A percentile compares a stretch with the other conserved stretches of the same genome.
Conservation (phyloP, 495 filamentous ascomycete species). For the Aspergillus hancockii region DNA sequence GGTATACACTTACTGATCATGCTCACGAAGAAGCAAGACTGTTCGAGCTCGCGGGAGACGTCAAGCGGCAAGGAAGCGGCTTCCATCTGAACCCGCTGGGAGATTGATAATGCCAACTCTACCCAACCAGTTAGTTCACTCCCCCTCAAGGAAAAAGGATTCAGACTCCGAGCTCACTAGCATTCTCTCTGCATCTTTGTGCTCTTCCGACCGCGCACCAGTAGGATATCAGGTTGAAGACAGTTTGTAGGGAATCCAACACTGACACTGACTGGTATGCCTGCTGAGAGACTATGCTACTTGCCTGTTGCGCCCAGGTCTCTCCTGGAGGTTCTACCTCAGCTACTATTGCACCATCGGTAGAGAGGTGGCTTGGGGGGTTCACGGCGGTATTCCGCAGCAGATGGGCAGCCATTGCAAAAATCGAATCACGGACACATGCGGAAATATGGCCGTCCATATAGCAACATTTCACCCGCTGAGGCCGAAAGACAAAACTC, state of each 20-base stretch:
- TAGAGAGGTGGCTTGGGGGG: background rate
- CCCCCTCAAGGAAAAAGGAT: background rate
- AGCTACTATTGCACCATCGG: background rate
- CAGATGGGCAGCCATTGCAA: slow-evolving; percentile 1
- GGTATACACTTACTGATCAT: slow-evolving; percentile 1
- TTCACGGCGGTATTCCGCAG: background rate
- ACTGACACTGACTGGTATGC: background rate
- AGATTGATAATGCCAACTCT: background rate
- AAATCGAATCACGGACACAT: slow-evolving; percentile 2
- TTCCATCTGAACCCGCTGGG: background rate
- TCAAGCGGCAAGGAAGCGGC: background rate
- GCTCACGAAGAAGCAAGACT: slow-evolving; percentile 1
- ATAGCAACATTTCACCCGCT: background rate
- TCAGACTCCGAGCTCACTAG: background rate
- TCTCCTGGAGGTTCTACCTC: background rate
- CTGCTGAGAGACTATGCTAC: background rate
- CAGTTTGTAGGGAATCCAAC: background rate
- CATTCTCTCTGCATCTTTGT: background rate
- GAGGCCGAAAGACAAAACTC: slow-evolving; percentile 3
- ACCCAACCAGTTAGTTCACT: background rate
- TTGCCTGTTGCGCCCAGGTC: background rate
- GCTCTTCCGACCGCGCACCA: slow-evolving; percentile 3
- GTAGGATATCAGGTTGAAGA: background rate
- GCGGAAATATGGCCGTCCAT: background rate
- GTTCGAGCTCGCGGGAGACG: background rate